Conservation (phyloP, 1,139 yeast genomes). For the Torulaspora pretoriensis region DNA sequence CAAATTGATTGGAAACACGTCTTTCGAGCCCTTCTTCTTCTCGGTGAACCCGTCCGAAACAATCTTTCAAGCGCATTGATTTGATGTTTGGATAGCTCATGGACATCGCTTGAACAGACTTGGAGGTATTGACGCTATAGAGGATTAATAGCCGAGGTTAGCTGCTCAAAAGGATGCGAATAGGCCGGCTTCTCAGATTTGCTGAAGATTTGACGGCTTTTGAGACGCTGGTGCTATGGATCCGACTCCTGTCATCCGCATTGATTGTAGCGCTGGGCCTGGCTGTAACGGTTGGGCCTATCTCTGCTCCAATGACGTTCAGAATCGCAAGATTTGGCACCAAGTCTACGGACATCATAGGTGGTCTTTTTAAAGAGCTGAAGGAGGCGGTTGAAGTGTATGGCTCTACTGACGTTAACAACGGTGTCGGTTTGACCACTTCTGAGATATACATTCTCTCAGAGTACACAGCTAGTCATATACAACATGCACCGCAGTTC, state of each 20-base stretch:
- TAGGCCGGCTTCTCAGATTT: slow-evolving; percentile 8
- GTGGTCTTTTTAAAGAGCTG: slow-evolving; percentile 29
- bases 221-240: slow-evolving; percentile 23
- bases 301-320: slow-evolving; percentile 20
- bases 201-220: slow-evolving; percentile 25
- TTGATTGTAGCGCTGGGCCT: slow-evolving; percentile 22
- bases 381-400: slow-evolving; percentile 24
- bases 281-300: slow-evolving; percentile 25
- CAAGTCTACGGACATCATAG: slow-evolving; percentile 25
- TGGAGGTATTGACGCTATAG: neutral
- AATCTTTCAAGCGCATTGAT: neutral
- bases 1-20: neutral
- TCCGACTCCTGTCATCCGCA: slow-evolving; percentile 24
- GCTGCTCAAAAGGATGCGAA: slow-evolving; percentile 7
- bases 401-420: slow-evolving; percentile 25
- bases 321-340: slow-evolving; percentile 28
- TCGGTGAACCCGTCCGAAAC: neutral
- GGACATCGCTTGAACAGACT: neutral
- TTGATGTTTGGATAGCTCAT: neutral
- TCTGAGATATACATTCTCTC: slow-evolving; percentile 32
- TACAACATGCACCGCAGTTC: slow-evolving; percentile 28
- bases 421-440: slow-evolving; percentile 35
- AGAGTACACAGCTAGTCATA: slow-evolving; percentile 27
- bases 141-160: neutral
- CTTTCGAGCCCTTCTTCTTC: neutral